A percentile compares a stretch with the other conserved stretches of the same genome.
Evolutionary conservation across 2,329 filamentous ascomycete genomes (phyloP).

Genomic region (Coleophoma eucalyptorum): DNA sequence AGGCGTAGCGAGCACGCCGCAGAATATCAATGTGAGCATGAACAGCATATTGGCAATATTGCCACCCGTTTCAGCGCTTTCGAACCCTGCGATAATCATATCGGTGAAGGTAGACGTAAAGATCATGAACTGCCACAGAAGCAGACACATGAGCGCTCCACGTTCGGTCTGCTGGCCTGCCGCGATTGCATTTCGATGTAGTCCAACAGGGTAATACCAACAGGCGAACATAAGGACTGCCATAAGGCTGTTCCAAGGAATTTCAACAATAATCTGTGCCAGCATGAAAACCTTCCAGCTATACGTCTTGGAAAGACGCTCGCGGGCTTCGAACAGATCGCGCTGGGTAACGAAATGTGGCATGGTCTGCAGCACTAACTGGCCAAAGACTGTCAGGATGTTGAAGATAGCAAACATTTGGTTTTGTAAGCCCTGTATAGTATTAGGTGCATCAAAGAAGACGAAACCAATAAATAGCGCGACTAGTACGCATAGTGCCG

Average conservation of each 20-base stretch:
- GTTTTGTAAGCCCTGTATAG: conserved; percentile 62
- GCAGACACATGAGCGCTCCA: conserved; percentile 75
- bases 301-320: conserved; percentile 75
- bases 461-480: conserved; percentile 73
- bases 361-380: conserved; percentile 73
- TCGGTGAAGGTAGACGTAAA: conserved; percentile 80
- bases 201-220: conserved; percentile 84
- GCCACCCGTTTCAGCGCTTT: conserved; percentile 69
- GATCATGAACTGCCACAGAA: conserved; percentile 70
- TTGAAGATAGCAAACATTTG: conserved; percentile 75
- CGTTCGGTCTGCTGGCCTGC: conserved; percentile 62
- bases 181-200: conserved; percentile 64
- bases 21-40: conserved; percentile 66
- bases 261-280: conserved; percentile 75
- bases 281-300: conserved; percentile 63
- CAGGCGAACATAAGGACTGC: conserved; percentile 72
- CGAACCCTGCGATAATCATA: conserved; percentile 72
- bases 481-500: too few relatives aligned
- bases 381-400: conserved; percentile 70
- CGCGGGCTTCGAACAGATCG: conserved; percentile 62
- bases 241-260: conserved; percentile 77
- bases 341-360: conserved; percentile 56
- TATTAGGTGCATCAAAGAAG: conserved; percentile 58
- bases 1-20: conserved; percentile 62
- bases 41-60: conserved; percentile 76